A percentile compares a stretch with the other conserved stretches of the same genome.
These are phyloP conservation scores for Sugiyamaella smithiae DNA, from an alignment of 805 yeast genomes.

Conservation along the genomic window DNA sequence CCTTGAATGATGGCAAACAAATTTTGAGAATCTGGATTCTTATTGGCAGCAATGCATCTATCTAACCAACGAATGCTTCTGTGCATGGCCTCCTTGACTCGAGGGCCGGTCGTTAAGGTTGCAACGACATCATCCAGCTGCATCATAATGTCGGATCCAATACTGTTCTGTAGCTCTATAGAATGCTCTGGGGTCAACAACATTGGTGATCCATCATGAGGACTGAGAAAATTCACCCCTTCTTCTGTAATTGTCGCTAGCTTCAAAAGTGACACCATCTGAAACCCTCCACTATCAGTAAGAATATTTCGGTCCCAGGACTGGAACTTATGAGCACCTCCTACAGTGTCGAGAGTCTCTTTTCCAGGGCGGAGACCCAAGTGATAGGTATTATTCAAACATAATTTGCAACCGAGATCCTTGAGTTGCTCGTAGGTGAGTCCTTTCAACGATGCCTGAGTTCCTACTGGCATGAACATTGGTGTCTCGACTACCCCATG, in stretches of 20 bases:
- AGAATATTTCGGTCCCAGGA: constrained; percentile 42
- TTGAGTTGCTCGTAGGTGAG: constrained; percentile 42
- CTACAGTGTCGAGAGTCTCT: constrained; percentile 39
- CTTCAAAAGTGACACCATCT: constrained; percentile 45
- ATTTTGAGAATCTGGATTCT: constrained; percentile 42
- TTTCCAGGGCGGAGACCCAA: constrained; percentile 45
- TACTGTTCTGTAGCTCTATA: constrained; percentile 43
- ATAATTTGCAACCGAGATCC: constrained; percentile 40
- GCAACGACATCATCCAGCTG: constrained; percentile 46
- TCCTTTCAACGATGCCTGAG: constrained; percentile 47
- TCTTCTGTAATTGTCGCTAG: constrained; percentile 47
- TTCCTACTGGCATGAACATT: constrained; percentile 48
- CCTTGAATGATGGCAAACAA: constrained; percentile 47
- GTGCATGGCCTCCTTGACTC: constrained; percentile 47
- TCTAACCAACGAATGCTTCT: constrained; percentile 45
- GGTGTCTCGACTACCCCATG: constrained; percentile 45
- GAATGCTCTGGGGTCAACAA: constrained; percentile 47
- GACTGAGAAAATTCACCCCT: constrained; percentile 44
- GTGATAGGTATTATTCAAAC: constrained; percentile 45
- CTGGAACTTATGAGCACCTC: constrained; percentile 45
- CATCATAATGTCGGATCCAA: constrained; percentile 48
- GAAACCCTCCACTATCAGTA: constrained; percentile 47
- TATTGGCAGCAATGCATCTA: constrained; percentile 43
- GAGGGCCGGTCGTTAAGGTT: constrained; percentile 43
- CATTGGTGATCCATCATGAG: constrained; percentile 48